phyloP scores from a whole-genome alignment of 306 rosid species.

The Ochetophila trinervis region DNA sequence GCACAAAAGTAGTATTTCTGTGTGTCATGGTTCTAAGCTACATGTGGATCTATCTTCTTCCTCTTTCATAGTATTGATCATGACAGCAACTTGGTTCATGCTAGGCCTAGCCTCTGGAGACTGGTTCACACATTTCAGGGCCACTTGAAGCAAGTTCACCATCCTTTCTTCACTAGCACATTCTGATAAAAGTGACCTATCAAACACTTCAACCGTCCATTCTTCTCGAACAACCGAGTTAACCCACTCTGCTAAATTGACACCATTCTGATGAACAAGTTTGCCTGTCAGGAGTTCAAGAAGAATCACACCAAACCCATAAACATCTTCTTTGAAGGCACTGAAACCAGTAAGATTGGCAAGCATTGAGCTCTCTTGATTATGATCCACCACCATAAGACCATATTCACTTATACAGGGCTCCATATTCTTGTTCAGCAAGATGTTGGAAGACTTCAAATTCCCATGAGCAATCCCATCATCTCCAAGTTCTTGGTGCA shows the following conservation, averaged over 20 bases:
- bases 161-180: constrained; percentile 77
- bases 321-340: constrained; percentile 49
- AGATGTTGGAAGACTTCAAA: constrained; percentile 74
- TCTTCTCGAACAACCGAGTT: constrained; percentile 73
- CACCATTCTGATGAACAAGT: constrained; percentile 52
- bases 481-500: constrained; percentile 56
- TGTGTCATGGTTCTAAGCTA: constrained; percentile 17
- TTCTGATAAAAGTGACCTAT: constrained; percentile 45
- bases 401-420: constrained; percentile 79
- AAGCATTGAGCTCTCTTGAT: constrained; percentile 22
- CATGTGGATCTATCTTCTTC: constrained; percentile 70
- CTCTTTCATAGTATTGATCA: constrained; percentile 60
- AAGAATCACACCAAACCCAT: constrained; percentile 73
- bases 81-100: constrained; percentile 63
- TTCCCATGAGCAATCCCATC: constrained; percentile 69
- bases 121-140: constrained; percentile 58
- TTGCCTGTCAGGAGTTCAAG: constrained; percentile 86
- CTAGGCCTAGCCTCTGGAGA: constrained; percentile 61
- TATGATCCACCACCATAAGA: constrained; percentile 29
- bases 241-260: constrained; percentile 76
- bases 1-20: neutral
- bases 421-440: constrained; percentile 65
- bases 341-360: constrained; percentile 13
- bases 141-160: constrained; percentile 80
- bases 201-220: constrained; percentile 92